Percentiles rank a stretch among this genome's conserved stretches.
Conservation (phyloP, 2,329 filamentous ascomycete genomes). For the Graphiopsis chlorocephala region DNA sequence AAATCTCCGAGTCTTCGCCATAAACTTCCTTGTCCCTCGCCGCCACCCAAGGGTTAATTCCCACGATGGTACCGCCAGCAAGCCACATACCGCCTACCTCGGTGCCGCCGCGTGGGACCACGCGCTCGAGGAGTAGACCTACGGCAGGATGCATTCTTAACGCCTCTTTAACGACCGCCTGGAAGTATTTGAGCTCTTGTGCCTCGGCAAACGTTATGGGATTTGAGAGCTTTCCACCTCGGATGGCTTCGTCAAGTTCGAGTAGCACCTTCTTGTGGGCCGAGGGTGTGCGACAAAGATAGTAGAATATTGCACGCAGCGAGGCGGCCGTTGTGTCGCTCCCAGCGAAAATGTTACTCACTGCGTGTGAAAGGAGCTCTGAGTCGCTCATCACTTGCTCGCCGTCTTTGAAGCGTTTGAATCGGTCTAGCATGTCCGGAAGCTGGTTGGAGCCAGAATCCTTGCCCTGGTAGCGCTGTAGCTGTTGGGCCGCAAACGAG, state of each 20-base stretch:
- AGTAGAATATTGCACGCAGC: conserved; percentile 41
- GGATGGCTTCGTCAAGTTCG: conserved; percentile 39
- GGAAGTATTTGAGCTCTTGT: conserved; percentile 31
- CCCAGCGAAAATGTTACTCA: conserved; percentile 50
- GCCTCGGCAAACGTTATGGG: conserved; percentile 29
- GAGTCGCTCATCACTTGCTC: conserved; percentile 24
- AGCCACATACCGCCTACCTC: conserved; percentile 26
- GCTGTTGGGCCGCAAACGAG: conserved; percentile 23
- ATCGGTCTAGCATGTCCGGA: conserved; percentile 26
- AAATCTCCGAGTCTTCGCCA: conserved; percentile 31
- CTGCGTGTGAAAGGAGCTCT: conserved; percentile 22
- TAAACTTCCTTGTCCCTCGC: conserved; percentile 43
- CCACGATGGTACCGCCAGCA: conserved; percentile 41
- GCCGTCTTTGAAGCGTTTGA: conserved; percentile 25
- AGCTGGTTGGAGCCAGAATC: conserved; percentile 12
- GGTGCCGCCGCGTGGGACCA: conserved; percentile 29
- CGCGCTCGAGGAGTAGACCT: conserved; percentile 49
- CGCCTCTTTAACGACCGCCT: conserved; percentile 36
- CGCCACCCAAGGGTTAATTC: conserved; percentile 45
- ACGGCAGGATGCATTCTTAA: conserved; percentile 21
- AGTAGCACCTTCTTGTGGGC: conserved; percentile 35
- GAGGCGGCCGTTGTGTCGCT: conserved; percentile 43
- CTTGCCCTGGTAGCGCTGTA: conserved; percentile 22
- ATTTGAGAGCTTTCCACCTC: conserved; percentile 23
- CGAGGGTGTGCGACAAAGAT: conserved; percentile 35